phyloP scores from a whole-genome alignment of 331 rosid genomes.

The Cucumis variabilis region DNA sequence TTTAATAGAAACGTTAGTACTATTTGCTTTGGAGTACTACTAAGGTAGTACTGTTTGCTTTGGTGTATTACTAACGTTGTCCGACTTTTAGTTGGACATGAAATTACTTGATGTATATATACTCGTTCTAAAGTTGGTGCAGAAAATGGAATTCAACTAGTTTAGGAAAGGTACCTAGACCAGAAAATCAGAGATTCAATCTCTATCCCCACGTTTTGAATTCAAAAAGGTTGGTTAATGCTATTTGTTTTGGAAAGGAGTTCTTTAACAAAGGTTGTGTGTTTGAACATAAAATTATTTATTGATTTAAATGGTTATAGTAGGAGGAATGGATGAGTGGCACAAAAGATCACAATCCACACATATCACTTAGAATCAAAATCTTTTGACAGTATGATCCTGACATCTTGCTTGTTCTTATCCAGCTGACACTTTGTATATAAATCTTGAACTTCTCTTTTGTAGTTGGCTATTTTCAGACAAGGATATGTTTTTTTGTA shows the following conservation, averaged over 20 bases:
- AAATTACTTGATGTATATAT: too few relatives aligned
- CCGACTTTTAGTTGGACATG: too few relatives aligned
- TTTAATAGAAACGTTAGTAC: background rate
- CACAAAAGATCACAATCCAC: background rate
- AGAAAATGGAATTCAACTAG: background rate
- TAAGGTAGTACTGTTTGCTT: too few relatives aligned
- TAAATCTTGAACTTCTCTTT: background rate
- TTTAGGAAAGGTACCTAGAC: too few relatives aligned
- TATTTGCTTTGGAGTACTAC: too few relatives aligned
- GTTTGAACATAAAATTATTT: background rate
- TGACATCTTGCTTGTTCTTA: background rate
- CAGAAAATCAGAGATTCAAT: too few relatives aligned
- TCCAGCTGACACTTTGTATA: background rate
- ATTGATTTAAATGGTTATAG: background rate
- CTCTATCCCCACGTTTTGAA: too few relatives aligned
- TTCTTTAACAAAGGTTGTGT: background rate
- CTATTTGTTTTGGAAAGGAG: background rate
- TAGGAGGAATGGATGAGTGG: background rate
- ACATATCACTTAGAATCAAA: background rate
- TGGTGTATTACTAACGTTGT: too few relatives aligned
- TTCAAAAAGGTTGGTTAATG: too few relatives aligned
- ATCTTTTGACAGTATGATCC: conserved; percentile 8
- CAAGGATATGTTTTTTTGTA: background rate
- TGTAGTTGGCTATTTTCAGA: background rate
- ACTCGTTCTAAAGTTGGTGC: background rate